Conservation (phyloP, 2,329 filamentous ascomycete genomes). For the Exophiala lecanii-corni region DNA sequence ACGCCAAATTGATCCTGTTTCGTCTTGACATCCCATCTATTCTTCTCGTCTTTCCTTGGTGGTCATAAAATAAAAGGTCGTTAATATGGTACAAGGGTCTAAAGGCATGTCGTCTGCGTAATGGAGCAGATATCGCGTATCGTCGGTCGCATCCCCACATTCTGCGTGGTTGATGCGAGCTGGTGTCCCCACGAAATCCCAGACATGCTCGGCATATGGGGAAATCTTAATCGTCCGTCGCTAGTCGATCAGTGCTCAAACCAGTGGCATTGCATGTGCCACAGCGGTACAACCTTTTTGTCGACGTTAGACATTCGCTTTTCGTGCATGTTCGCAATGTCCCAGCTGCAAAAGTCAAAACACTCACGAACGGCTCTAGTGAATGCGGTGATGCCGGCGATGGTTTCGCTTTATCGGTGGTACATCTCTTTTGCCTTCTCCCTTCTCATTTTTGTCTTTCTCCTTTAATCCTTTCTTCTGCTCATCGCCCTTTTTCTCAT, state of each 20-base stretch:
- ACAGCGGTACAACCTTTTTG: too few relatives aligned
- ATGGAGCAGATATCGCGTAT: too few relatives aligned
- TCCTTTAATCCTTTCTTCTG: conserved; percentile 1
- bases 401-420: neutral
- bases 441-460: conserved; percentile 3
- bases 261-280: too few relatives aligned
- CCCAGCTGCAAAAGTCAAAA: too few relatives aligned
- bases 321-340: too few relatives aligned
- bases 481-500: conserved; percentile 8
- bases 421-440: neutral
- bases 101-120: neutral
- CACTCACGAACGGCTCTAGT: neutral
- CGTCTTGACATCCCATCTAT: neutral
- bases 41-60: neutral
- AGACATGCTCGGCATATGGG: too few relatives aligned
- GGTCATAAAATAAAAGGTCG: neutral
- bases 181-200: too few relatives aligned
- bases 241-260: too few relatives aligned
- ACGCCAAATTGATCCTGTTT: neutral
- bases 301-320: too few relatives aligned
- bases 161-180: too few relatives aligned
- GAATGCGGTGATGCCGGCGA: neutral
- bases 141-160: too few relatives aligned
- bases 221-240: too few relatives aligned
- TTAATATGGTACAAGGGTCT: neutral